Base-by-base conservation (phyloP, 176 grass and related monocot species). In the Dendrocalamus sinicus region DNA sequence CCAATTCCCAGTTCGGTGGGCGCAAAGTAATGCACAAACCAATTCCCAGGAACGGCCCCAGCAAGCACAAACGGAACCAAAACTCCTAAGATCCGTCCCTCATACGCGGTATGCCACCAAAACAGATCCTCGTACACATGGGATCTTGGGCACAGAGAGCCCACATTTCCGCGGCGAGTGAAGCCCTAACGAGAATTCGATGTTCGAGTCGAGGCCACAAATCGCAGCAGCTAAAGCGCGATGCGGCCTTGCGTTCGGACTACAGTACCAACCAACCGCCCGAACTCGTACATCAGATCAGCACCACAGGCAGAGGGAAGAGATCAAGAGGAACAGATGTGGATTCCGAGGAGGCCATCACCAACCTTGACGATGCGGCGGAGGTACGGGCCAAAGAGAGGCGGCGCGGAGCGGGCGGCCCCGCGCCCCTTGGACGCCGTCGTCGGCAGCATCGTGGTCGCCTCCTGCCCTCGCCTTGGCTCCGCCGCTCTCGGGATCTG, bases 311-410 rank as follows among this genome's bases (percentile, higher is more conserved):
- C 37, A 44, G 23, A 17, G 24, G 15, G 20, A 58, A 71, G 84
- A 65, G 81, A 73, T 60, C 53, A 24, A 22, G 57, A 5, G 62
- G 67, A 69, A 17, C 14, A 12, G 44, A 23, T 76, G 30, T 5
- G 61, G 86, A 81, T 72, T 57, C 69, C 64, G 64, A 47, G 40
- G 30, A 65, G 24, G 58, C 28, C 19, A 32, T 1, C 12, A 64
- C 74, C 8, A 47, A 98, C 96, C 96, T 98, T 98, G 81, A 98
- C 91, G 88, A 98, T 94, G 79, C 96, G 91, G 77, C 96, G 93
- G 64, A 98, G 90, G 63, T 95, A 98, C 10, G 91, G 96, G 52
- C 93, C 89, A 66, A 95, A 89, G 76, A 92, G 79, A 13, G 96
- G 96, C 30, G 84, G 85, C 12, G 96, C 63, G 5, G 93, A 85